Percentiles rank a stretch among this genome's conserved stretches.
phyloP scores from a whole-genome alignment of 1,284 basidiomycete genomes.

The Moniliophthora roreri region DNA sequence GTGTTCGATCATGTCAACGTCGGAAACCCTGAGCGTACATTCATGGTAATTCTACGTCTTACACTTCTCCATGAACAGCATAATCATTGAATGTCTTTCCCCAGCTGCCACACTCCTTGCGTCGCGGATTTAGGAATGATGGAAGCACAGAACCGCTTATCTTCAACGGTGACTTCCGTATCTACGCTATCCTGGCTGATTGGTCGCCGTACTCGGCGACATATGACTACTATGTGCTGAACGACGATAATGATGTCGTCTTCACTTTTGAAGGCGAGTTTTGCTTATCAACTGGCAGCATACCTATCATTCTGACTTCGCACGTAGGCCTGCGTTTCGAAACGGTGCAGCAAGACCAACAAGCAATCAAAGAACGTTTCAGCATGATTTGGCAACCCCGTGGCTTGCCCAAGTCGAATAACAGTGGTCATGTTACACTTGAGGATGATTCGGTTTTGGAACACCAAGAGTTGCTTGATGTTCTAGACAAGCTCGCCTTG shows the following conservation, averaged over 20 bases:
- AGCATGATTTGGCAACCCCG: constrained; percentile 4
- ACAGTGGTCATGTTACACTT: background rate
- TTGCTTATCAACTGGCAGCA: constrained; percentile 14
- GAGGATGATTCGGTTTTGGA: background rate
- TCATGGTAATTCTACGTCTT: background rate
- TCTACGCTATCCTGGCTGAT: constrained; percentile 14
- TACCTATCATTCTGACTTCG: constrained; percentile 4
- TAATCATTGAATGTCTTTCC: background rate
- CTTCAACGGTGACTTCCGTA: constrained; percentile 17
- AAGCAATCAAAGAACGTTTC: background rate
- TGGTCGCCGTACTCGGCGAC: constrained; percentile 16
- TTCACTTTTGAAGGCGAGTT: constrained; percentile 13
- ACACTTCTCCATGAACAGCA: background rate
- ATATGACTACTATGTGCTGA: constrained; percentile 14
- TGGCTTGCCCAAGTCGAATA: background rate
- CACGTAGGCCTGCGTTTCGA: constrained; percentile 8
- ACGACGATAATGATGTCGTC: constrained; percentile 10
- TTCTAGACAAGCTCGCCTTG: constrained; percentile 1
- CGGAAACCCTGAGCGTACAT: background rate
- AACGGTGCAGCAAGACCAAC: background rate
- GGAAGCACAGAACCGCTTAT: constrained; percentile 17
- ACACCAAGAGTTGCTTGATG: background rate
- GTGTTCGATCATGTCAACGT: constrained; percentile 3
- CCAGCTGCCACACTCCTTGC: constrained; percentile 19
- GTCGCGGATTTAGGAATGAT: constrained; percentile 19